A percentile compares a stretch with the other conserved stretches of the same genome.
phyloP scores from a whole-genome alignment of 2,329 filamentous ascomycete genomes.

The Cladosporium colombiae region DNA sequence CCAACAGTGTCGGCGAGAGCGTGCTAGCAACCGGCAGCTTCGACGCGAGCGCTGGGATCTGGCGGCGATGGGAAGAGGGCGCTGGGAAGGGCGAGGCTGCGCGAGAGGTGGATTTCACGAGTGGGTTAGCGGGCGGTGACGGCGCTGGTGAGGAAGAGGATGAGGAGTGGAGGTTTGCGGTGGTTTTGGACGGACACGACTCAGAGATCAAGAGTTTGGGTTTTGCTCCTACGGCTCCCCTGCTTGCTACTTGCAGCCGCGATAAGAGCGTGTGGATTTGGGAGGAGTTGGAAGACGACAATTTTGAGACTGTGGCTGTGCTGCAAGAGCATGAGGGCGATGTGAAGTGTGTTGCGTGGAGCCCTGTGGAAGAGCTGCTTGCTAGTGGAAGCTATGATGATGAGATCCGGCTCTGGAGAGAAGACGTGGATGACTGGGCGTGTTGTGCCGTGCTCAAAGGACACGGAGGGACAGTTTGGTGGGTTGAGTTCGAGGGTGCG shows the following conservation, averaged over 20 bases:
- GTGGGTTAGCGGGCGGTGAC: conserved; percentile 32
- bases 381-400: conserved; percentile 95
- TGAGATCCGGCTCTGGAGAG: conserved; percentile 82
- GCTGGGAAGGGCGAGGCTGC: conserved; percentile 26
- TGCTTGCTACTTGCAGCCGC: conserved; percentile 84
- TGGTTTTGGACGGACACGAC: conserved; percentile 92
- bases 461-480: conserved; percentile 88
- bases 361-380: conserved; percentile 74
- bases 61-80: conserved; percentile 65
- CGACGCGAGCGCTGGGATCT: conserved; percentile 79
- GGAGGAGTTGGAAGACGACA: conserved; percentile 93
- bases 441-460: conserved; percentile 80
- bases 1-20: conserved; percentile 61
- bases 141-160: conserved; percentile 55
- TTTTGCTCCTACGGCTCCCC: conserved; percentile 72
- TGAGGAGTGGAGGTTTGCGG: conserved; percentile 88
- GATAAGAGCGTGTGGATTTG: conserved; percentile 98
- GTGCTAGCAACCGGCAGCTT: conserved; percentile 92
- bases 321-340: conserved; percentile 93
- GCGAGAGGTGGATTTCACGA: conserved; percentile 38
- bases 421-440: conserved; percentile 92
- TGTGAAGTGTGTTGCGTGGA: conserved; percentile 93
- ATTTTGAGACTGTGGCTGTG: conserved; percentile 95
- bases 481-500: conserved; percentile 65
- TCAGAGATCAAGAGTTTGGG: conserved; percentile 83